Evolutionary conservation across 352 stramenopile species (phyloP).

Genomic region (Globisporangium echinulatum): DNA sequence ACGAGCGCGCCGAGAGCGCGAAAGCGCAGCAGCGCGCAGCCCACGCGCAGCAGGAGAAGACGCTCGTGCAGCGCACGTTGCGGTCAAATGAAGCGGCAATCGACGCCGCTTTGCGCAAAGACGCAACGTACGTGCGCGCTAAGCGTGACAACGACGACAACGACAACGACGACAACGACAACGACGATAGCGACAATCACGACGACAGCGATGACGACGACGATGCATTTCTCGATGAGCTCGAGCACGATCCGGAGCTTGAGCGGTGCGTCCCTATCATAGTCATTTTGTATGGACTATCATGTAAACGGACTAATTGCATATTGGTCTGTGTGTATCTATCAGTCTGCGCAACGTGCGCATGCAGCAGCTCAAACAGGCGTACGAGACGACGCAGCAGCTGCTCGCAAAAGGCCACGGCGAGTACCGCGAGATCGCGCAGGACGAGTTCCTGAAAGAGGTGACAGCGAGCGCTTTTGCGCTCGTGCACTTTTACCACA

Average conservation of each 20-base stretch:
- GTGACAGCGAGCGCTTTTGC: slow-evolving; percentile 82
- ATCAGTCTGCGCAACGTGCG: slow-evolving; percentile 75
- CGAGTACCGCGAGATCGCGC: slow-evolving; percentile 87
- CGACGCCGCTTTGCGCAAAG: slow-evolving; percentile 17
- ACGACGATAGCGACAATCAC: slow-evolving; percentile 55
- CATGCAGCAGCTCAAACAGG: slow-evolving; percentile 57
- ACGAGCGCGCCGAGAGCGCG: slow-evolving; percentile 20
- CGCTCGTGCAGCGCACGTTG: slow-evolving; percentile 15
- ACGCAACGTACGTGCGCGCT: slow-evolving; percentile 19
- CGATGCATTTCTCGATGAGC: slow-evolving; percentile 50
- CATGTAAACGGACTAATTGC: too few relatives aligned
- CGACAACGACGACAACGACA: slow-evolving; percentile 13
- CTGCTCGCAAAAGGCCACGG: slow-evolving; percentile 70
- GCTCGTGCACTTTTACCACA: slow-evolving; percentile 95
- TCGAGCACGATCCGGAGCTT: slow-evolving; percentile 79
- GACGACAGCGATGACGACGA: slow-evolving; percentile 74
- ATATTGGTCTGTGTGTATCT: not conserved
- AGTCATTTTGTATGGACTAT: not conserved
- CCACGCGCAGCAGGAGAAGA: slow-evolving; percentile 22
- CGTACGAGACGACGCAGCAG: slow-evolving; percentile 52
- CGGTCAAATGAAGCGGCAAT: slow-evolving; percentile 24
- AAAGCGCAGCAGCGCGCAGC: slow-evolving; percentile 18
- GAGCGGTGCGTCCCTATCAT: slow-evolving; percentile 28
- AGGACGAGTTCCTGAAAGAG: slow-evolving; percentile 95
- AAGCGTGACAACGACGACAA: slow-evolving; percentile 19